These are phyloP conservation scores for Themeda triandra DNA, from an alignment of 176 grass and related monocot genomes.

Conservation along the genomic window DNA sequence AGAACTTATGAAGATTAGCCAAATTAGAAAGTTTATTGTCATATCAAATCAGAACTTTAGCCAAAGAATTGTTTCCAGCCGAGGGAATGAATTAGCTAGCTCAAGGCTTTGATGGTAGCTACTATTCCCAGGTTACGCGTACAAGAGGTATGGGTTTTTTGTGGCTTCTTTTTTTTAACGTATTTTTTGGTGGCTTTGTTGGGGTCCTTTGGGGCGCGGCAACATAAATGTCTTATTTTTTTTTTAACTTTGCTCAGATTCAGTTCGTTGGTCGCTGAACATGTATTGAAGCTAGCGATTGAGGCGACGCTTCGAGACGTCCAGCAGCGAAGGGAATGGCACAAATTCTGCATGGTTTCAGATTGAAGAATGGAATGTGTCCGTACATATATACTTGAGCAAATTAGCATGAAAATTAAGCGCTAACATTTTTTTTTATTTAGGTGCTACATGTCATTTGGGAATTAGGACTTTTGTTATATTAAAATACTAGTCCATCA, in stretches of 20 bases:
- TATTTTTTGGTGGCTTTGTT: neutral
- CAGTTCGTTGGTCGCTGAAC: neutral
- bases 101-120: neutral
- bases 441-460: neutral
- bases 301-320: neutral
- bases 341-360: too few relatives aligned
- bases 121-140: too few relatives aligned
- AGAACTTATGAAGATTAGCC: neutral
- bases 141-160: neutral
- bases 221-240: too few relatives aligned
- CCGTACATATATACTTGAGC: neutral
- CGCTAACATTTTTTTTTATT: neutral
- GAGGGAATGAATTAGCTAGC: neutral
- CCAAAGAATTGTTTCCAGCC: neutral
- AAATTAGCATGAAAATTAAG: neutral
- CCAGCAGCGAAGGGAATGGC: too few relatives aligned
- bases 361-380: too few relatives aligned
- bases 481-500: too few relatives aligned
- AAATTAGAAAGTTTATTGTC: neutral
- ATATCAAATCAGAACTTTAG: neutral
- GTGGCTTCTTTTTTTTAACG: too few relatives aligned
- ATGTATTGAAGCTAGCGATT: neutral
- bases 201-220: neutral
- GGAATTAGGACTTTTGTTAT: too few relatives aligned
- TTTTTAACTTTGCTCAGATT: too few relatives aligned